Base-by-base conservation (phyloP, 768 basidiomycete species). In the Termitomyces bulborhizus region DNA sequence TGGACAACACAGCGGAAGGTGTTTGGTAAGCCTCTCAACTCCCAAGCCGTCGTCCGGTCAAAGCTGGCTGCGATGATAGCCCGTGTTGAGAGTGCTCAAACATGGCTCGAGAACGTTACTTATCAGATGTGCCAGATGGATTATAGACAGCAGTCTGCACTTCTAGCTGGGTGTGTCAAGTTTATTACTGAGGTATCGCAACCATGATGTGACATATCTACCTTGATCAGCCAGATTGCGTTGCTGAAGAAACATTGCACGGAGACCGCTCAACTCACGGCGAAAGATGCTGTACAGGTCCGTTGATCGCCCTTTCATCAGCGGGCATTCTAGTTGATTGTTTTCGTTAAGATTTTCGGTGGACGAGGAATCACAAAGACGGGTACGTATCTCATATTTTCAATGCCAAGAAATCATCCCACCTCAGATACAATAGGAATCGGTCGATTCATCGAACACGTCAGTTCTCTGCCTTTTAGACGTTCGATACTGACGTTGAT, bases 41-140 rank as follows among this genome's bases (percentile, higher is more conserved):
- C 81, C 2, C 88, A 87, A 65, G 77, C 90, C 4, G 88, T 93
- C 60, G 83, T 93, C 57, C 79, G 90, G 31, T 71, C 79, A 37
- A 92, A 91, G 73, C 72, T 93, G 37, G 89, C 88, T 4, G 69
- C 71, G 13, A 93, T 93, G 89, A 90, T 92, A 53, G 79, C 86
- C 5, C 85, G 90, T 37, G 76, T 85, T 31, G 93, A 95, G 67
- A 81, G 85, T 27, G 81, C 81, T 9, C 93, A 94, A 64, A 79
- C 76, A n/a, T 94, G 90, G 91, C 71, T 94, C 16, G 93, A 95
- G 72, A 87, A 81, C 54, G 71, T 95, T 51, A 94, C 92, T 0
- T 87, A 85, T 66, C 92, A 94, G 68, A 93, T 93, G 90, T 83
- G 75, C 60, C 80, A 90, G 54, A 93, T 94, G 92, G 76, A 76